phyloP scores from a whole-genome alignment of 441 rosid genomes.

The Bruguiera hainesii region DNA sequence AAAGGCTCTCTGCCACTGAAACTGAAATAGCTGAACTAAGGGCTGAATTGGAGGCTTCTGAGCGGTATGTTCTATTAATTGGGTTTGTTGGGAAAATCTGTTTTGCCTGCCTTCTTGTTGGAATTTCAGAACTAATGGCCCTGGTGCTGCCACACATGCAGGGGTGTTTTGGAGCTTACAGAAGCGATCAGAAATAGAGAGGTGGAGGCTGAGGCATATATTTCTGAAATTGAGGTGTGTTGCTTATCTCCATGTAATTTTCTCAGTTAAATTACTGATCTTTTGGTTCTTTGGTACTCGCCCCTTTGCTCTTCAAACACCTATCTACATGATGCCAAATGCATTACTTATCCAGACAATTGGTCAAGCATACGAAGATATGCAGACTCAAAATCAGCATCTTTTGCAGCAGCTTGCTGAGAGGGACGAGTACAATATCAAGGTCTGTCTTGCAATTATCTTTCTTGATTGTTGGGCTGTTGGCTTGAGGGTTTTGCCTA shows the following conservation, averaged over 20 bases:
- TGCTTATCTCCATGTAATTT: constrained; percentile 5
- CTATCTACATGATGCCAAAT: background rate
- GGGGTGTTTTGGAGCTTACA: constrained; percentile 72
- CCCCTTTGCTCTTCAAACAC: constrained; percentile 3
- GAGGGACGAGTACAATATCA: constrained; percentile 91
- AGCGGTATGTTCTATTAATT: constrained; percentile 50
- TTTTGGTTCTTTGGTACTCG: constrained; percentile 11
- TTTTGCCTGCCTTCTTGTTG: background rate
- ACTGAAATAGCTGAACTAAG: constrained; percentile 82
- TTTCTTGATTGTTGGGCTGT: constrained; percentile 1
- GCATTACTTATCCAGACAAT: constrained; percentile 52
- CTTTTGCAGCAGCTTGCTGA: constrained; percentile 85
- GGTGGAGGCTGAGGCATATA: constrained; percentile 80
- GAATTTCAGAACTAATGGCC: background rate
- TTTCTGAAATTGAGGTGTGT: constrained; percentile 90
- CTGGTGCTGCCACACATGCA: constrained; percentile 22
- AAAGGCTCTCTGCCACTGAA: constrained; percentile 81
- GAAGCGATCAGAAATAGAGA: constrained; percentile 89
- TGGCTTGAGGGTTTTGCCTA: background rate
- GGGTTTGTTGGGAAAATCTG: background rate
- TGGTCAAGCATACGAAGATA: constrained; percentile 98
- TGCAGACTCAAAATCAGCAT: constrained; percentile 94
- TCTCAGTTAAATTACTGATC: background rate
- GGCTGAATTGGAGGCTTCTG: constrained; percentile 69
- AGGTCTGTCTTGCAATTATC: constrained; percentile 42